phyloP scores from a whole-genome alignment of 805 yeast species.

The Cyberlindnera samutprakarnensis region DNA sequence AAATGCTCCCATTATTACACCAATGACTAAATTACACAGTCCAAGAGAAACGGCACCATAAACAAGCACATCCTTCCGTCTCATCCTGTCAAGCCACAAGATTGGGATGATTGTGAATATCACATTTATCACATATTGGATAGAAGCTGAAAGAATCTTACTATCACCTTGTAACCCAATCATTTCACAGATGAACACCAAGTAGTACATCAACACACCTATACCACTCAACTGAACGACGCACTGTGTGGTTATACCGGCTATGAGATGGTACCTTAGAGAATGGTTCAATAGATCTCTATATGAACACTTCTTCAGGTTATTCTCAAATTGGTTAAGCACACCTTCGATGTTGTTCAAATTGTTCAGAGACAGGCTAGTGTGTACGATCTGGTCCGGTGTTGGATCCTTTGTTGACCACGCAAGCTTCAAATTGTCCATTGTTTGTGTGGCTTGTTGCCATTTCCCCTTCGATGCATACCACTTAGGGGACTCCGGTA shows the following conservation, averaged over 20 bases:
- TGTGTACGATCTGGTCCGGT: neutral
- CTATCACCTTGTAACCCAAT: constrained; percentile 33
- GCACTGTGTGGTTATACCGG: constrained; percentile 33
- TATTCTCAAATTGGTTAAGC: constrained; percentile 15
- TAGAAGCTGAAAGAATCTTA: constrained; percentile 28
- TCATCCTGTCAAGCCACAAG: constrained; percentile 32
- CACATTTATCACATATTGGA: constrained; percentile 34
- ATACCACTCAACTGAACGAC: constrained; percentile 41
- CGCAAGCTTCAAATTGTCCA: constrained; percentile 12
- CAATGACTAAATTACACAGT: constrained; percentile 27
- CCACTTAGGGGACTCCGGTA: constrained; percentile 60
- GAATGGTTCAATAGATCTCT: constrained; percentile 27
- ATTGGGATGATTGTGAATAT: constrained; percentile 38
- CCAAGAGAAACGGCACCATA: constrained; percentile 36
- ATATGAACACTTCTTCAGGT: constrained; percentile 23
- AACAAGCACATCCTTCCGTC: constrained; percentile 39
- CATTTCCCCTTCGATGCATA: constrained; percentile 31
- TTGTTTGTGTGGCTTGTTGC: constrained; percentile 28
- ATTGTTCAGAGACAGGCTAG: constrained; percentile 3
- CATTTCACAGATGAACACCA: constrained; percentile 39
- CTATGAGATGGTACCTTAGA: constrained; percentile 28
- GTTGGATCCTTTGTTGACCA: constrained; percentile 1
- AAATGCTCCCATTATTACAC: constrained; percentile 27
- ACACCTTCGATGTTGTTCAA: constrained; percentile 20
- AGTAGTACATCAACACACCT: constrained; percentile 35